A percentile compares a stretch with the other conserved stretches of the same genome.
phyloP scores from a whole-genome alignment of 2,329 filamentous ascomycete genomes.

The Epicoccum nigrum region DNA sequence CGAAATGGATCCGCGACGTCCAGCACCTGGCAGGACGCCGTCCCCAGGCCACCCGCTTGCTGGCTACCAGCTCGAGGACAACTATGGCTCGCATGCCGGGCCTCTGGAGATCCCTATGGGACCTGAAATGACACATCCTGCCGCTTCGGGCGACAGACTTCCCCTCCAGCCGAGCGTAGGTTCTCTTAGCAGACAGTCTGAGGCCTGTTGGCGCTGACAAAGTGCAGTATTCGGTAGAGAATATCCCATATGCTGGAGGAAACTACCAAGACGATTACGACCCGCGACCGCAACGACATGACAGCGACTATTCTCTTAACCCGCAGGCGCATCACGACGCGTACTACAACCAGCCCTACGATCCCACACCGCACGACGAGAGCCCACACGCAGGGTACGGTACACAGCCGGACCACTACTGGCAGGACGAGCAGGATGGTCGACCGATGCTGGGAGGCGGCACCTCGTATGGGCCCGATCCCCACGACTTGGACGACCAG shows the following conservation, averaged over 20 bases:
- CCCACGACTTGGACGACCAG: slow-evolving; percentile 53
- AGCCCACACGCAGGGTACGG: slow-evolving; percentile 61
- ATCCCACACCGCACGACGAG: slow-evolving; percentile 68
- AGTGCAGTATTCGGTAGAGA: slow-evolving; percentile 72
- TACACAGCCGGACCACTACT: slow-evolving; percentile 60
- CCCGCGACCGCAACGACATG: slow-evolving; percentile 56
- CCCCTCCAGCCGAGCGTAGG: slow-evolving; percentile 84
- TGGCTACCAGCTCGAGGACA: slow-evolving; percentile 83
- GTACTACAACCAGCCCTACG: slow-evolving; percentile 84
- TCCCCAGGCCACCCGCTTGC: slow-evolving; percentile 77
- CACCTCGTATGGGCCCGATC: slow-evolving; percentile 66
- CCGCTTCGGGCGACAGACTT: slow-evolving; percentile 75
- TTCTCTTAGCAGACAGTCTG: slow-evolving; percentile 23
- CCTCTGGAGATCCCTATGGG: slow-evolving; percentile 75
- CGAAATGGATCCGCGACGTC: slow-evolving; percentile 60
- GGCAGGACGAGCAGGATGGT: slow-evolving; percentile 71
- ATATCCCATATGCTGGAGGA: slow-evolving; percentile 69
- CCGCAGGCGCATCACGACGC: slow-evolving; percentile 86
- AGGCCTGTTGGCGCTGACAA: slow-evolving; percentile 15
- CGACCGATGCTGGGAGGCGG: slow-evolving; percentile 77
- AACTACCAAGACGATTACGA: slow-evolving; percentile 62
- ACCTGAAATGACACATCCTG: slow-evolving; percentile 53
- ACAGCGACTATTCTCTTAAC: slow-evolving; percentile 74
- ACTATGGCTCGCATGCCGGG: slow-evolving; percentile 61
- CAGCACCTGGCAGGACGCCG: slow-evolving; percentile 60